Conservation (phyloP, 2,329 filamentous ascomycete genomes). For the Colletotrichum liriopes region DNA sequence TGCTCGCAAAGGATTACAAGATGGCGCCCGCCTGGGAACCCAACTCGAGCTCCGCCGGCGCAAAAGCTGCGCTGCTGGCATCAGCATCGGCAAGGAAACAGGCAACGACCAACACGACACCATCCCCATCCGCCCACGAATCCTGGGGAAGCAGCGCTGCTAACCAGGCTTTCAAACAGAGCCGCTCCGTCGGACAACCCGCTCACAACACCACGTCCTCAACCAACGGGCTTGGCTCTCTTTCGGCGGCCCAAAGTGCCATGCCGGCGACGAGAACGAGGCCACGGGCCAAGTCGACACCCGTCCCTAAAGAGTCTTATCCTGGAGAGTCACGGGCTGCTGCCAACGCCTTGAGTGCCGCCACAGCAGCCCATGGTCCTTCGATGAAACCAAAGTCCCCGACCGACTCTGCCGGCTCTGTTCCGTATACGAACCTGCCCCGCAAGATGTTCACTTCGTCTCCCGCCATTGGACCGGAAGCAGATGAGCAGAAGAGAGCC, state of each 20-base stretch:
- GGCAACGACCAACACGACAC: constrained; percentile 56
- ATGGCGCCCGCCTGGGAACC: constrained; percentile 72
- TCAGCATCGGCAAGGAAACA: constrained; percentile 51
- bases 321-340: constrained; percentile 73
- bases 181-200: constrained; percentile 50
- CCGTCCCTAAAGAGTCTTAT: constrained; percentile 64
- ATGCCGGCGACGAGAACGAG: constrained; percentile 69
- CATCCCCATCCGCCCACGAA: constrained; percentile 58
- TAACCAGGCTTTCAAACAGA: constrained; percentile 74
- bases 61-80: constrained; percentile 82
- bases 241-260: constrained; percentile 84
- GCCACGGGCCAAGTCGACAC: constrained; percentile 76
- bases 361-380: constrained; percentile 75
- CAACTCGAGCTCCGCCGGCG: constrained; percentile 75
- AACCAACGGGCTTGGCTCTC: constrained; percentile 65
- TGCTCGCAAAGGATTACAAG: constrained; percentile 60
- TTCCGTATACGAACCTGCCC: constrained; percentile 77
- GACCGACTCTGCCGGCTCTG: constrained; percentile 75
- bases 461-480: constrained; percentile 80
- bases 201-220: constrained; percentile 50
- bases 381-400: constrained; percentile 61
- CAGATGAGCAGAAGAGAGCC: constrained; percentile 80
- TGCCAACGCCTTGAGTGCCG: constrained; percentile 80
- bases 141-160: constrained; percentile 79
- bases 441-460: constrained; percentile 84